These are phyloP conservation scores for Ustilago nuda DNA, from an alignment of 1,284 basidiomycete species.

Conservation along the genomic window DNA sequence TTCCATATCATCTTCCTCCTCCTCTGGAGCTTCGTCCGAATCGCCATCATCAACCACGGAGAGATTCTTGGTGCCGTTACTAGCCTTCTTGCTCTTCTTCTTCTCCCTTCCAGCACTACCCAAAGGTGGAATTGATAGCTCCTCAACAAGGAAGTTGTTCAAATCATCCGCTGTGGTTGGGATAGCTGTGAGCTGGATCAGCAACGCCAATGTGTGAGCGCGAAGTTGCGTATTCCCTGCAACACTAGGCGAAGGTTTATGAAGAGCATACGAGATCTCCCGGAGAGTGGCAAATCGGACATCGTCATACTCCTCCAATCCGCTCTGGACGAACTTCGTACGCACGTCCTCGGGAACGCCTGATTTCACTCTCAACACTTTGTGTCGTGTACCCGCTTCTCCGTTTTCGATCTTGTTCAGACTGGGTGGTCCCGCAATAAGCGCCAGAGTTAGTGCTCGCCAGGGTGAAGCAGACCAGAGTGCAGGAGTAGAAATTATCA, in stretches of 20 bases:
- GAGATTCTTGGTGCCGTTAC: conserved; percentile 43
- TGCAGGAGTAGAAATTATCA: conserved; percentile 6
- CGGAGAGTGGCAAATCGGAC: conserved; percentile 92
- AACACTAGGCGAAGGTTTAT: conserved; percentile 42
- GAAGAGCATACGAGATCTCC: conserved; percentile 73
- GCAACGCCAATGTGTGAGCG: conserved; percentile 79
- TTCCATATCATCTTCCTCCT: conserved; percentile 72
- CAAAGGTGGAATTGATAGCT: conserved; percentile 70
- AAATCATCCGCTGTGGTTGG: conserved; percentile 81
- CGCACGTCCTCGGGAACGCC: conserved; percentile 56
- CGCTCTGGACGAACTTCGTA: conserved; percentile 54
- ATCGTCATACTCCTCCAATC: conserved; percentile 73
- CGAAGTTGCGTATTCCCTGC: conserved; percentile 65
- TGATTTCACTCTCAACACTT: conserved; percentile 23
- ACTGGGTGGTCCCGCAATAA: conserved; percentile 50
- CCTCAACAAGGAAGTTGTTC: conserved; percentile 80
- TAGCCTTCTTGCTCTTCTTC: conserved; percentile 28
- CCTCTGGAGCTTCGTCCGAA: conserved; percentile 42
- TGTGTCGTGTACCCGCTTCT: conserved; percentile 35
- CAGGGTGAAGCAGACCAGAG: conserved; percentile 54
- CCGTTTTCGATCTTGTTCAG: conserved; percentile 36
- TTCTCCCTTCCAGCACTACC: conserved; percentile 25
- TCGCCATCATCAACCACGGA: conserved; percentile 65
- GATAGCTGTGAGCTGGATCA: conserved; percentile 84
- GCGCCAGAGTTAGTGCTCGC: conserved; percentile 43